Percentiles rank a stretch among this genome's conserved stretches.
phyloP scores from a whole-genome alignment of 1,284 basidiomycete species.

The Melampsora larici-populina region DNA sequence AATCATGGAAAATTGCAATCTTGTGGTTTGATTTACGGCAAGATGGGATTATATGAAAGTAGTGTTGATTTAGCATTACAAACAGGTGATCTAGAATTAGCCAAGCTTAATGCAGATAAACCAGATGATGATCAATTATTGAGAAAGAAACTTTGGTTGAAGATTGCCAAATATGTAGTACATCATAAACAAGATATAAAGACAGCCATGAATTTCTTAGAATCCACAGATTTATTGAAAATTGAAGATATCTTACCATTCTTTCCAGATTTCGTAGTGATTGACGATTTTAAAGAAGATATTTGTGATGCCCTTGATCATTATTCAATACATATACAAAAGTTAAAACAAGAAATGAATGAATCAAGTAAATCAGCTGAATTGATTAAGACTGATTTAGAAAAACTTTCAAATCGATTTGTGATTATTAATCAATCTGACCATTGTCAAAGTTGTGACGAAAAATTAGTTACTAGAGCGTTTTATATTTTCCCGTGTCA shows the following conservation, averaged over 20 bases:
- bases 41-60: slow-evolving; percentile 95
- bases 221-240: slow-evolving; percentile 88
- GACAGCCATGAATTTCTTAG: slow-evolving; percentile 91
- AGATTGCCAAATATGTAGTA: slow-evolving; percentile 94
- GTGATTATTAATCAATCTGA: slow-evolving; percentile 86
- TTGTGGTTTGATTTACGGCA: slow-evolving; percentile 94
- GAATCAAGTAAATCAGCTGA: slow-evolving; percentile 88
- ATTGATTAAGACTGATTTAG: slow-evolving; percentile 87
- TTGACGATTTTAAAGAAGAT: slow-evolving; percentile 99
- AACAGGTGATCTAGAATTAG: slow-evolving; percentile 86
- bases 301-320: slow-evolving; percentile 93
- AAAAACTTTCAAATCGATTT: slow-evolving; percentile 79
- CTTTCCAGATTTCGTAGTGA: slow-evolving; percentile 99
- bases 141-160: slow-evolving; percentile 93
- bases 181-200: slow-evolving; percentile 97
- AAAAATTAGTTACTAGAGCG: slow-evolving; percentile 74
- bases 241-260: slow-evolving; percentile 98
- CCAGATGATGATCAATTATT: slow-evolving; percentile 81
- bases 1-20: slow-evolving; percentile 72
- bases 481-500: slow-evolving; percentile 99
- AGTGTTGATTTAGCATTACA: slow-evolving; percentile 91
- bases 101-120: slow-evolving; percentile 88
- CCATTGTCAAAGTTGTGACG: slow-evolving; percentile 75
- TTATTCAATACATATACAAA: slow-evolving; percentile 86
- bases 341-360: slow-evolving; percentile 90